These are phyloP conservation scores for Hypoxylon sp. DNA, from an alignment of 2,329 filamentous ascomycete species.

Conservation along the genomic window DNA sequence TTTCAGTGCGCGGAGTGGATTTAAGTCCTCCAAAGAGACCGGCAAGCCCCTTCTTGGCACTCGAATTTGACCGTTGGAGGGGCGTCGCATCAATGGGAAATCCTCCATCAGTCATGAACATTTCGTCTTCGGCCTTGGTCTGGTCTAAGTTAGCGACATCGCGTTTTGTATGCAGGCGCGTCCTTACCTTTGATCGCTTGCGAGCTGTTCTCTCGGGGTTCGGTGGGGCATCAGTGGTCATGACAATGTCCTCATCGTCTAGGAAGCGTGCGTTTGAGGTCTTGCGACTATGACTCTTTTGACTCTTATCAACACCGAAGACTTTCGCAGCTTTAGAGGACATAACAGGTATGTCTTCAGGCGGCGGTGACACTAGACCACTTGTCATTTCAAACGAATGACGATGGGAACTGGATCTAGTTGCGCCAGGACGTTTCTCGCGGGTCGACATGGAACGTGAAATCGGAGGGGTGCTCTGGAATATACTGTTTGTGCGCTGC, in stretches of 20 bases:
- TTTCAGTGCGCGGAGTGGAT: constrained; percentile 59
- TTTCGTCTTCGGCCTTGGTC: constrained; percentile 63
- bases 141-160: constrained; percentile 44
- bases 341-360: constrained; percentile 76
- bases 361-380: constrained; percentile 79
- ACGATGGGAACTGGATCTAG: constrained; percentile 74
- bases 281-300: constrained; percentile 61
- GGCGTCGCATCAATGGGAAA: constrained; percentile 65
- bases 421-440: constrained; percentile 71
- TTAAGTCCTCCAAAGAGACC: constrained; percentile 74
- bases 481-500: constrained; percentile 74
- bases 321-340: constrained; percentile 84
- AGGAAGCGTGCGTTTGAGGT: constrained; percentile 60
- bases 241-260: constrained; percentile 65
- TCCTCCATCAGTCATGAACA: constrained; percentile 69
- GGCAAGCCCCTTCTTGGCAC: constrained; percentile 72
- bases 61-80: constrained; percentile 73
- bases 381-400: constrained; percentile 76
- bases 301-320: constrained; percentile 70
- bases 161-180: constrained; percentile 47
- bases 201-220: constrained; percentile 65
- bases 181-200: constrained; percentile 63
- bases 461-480: constrained; percentile 77
- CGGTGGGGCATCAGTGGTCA: constrained; percentile 60
- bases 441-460: constrained; percentile 79